A percentile compares a stretch with the other conserved stretches of the same genome.
phyloP scores from a whole-genome alignment of 768 basidiomycete species.

The Peribolospora kevripleyi region DNA sequence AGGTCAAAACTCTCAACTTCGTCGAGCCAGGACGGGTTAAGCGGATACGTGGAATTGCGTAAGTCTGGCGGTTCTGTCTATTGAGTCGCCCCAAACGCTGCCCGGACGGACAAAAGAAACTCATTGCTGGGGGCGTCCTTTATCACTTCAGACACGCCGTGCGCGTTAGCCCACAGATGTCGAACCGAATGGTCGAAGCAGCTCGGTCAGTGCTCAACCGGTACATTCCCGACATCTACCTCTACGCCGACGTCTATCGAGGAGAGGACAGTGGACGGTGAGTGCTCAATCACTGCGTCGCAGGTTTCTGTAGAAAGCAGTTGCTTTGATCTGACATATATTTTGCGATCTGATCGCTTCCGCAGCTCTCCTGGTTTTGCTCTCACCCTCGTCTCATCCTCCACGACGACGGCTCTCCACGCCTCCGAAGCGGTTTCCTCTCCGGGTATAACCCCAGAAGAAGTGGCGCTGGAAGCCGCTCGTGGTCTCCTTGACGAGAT shows the following conservation, averaged over 20 bases:
- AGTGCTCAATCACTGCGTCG: conserved; percentile 14
- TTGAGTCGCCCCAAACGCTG: background rate
- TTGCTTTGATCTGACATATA: background rate
- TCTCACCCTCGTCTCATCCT: conserved; percentile 66
- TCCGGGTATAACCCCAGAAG: conserved; percentile 63
- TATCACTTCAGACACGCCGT: conserved; percentile 54
- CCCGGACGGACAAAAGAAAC: background rate
- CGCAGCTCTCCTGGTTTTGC: conserved; percentile 85
- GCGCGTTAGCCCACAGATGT: conserved; percentile 88
- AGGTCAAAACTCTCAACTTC: conserved; percentile 79
- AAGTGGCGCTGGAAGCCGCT: conserved; percentile 61
- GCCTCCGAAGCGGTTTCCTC: conserved; percentile 65
- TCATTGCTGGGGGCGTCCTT: conserved; percentile 3
- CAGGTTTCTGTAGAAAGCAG: conserved; percentile 1
- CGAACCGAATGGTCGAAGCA: conserved; percentile 90
- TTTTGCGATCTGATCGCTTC: background rate
- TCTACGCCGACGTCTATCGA: conserved; percentile 95
- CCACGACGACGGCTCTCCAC: conserved; percentile 68
- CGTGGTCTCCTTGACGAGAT: conserved; percentile 57
- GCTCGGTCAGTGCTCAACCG: conserved; percentile 79
- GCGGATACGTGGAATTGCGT: conserved; percentile 89
- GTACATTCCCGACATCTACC: conserved; percentile 91
- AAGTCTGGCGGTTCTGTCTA: conserved; percentile 18
- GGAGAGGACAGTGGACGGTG: conserved; percentile 93
- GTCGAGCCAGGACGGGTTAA: conserved; percentile 75